Evolutionary conservation across 345 rosid genomes (phyloP), one percentile per base, ranked within the genome.

Genomic region (Hirschfeldia incana): DNA sequence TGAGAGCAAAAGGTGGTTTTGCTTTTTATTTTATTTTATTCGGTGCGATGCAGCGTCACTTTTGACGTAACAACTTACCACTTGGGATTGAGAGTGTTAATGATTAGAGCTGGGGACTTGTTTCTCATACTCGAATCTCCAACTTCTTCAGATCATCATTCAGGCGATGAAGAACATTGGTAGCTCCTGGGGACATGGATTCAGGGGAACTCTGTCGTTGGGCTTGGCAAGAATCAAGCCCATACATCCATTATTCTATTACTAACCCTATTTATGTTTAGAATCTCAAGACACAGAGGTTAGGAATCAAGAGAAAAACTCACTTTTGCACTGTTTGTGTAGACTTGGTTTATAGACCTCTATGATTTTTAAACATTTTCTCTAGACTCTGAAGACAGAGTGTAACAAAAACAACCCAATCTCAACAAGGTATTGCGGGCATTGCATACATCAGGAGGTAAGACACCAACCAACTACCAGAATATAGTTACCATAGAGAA

Each of bases 401-500:
- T 5, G 2, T 21, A 73, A 60, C n/a, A 6, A 15, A n/a, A 51
- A 27, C 44, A 70, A 36, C 59, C 61, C 33, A 27, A 34, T 26
- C 57, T 28, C 63, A 59, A n/a, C 74, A 72, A 58, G 29, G 39
- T 64, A 13, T 39, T 17, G 46, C 1, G 7, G 26, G 74, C 10
- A 3, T 42, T 10, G 63, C 68, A 57, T 32, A 32, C 2, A 58
- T 32, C 16, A 69, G 21, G 53, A 62, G 61, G 33, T 28, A 44
- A 61, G 39, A 17, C 7, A 65, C 53, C 44, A 67, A 62, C 65
- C 57, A 33, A 34, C 13, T 26, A 9, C 39, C 32, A 66, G 69
- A 53, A 67, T 10, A 77, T 37, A 46, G 77, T 34, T 34, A 92
- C 99, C 97, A 95, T 30, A 95, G 82, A 95, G 82, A 32, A 93